Percentiles rank a stretch among this genome's conserved stretches.
phyloP scores from a whole-genome alignment of 202 grass and related monocot species.

The Carex arenaria region DNA sequence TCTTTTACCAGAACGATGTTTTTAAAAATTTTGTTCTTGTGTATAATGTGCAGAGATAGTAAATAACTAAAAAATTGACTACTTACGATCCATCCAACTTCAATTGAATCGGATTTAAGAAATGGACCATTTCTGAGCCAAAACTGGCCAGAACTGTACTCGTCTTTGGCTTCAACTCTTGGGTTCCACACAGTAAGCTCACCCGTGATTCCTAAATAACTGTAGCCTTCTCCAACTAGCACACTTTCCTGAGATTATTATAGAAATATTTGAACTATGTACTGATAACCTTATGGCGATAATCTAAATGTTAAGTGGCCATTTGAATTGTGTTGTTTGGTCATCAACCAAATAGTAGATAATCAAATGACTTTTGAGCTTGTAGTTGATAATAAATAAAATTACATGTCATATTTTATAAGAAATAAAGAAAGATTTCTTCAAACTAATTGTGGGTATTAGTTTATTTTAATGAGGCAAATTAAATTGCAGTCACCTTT shows the following conservation, averaged over 20 bases:
- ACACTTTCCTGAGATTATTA: conserved; percentile 12
- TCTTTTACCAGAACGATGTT: background rate
- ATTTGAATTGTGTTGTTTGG: background rate
- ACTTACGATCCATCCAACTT: conserved; percentile 32
- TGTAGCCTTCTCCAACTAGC: conserved; percentile 18
- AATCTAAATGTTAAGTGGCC: background rate
- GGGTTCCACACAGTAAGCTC: conserved; percentile 16
- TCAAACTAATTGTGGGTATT: background rate
- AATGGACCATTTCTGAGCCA: conserved; percentile 22
- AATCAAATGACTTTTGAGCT: background rate
- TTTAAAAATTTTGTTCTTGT: background rate
- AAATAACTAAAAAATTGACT: background rate
- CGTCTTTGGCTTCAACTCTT: background rate
- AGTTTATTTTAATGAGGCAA: background rate
- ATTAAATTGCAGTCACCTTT: background rate
- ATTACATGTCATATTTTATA: too few relatives aligned
- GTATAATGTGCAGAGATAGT: background rate
- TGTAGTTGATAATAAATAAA: background rate
- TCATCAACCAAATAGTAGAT: background rate
- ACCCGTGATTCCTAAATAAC: conserved; percentile 21
- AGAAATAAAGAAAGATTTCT: too few relatives aligned
- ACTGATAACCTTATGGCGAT: background rate
- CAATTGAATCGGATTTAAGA: conserved; percentile 18
- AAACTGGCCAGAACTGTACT: conserved; percentile 24
- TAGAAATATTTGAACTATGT: background rate